Evolutionary conservation across 2,329 filamentous ascomycete species (phyloP).

Genomic region (Neonectria sp.): DNA sequence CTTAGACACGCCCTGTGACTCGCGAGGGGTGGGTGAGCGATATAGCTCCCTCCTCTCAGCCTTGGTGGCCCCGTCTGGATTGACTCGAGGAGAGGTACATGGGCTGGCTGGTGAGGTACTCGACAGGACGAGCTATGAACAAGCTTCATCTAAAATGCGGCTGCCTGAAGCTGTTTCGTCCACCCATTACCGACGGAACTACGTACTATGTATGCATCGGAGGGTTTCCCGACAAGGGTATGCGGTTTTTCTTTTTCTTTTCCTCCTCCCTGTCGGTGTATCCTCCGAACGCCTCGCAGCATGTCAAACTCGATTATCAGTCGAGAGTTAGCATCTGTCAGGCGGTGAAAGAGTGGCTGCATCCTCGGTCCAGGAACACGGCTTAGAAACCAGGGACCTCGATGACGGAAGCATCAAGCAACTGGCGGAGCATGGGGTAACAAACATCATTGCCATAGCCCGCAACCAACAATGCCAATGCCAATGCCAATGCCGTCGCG

Average conservation of each 20-base stretch:
- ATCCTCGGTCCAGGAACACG: neutral
- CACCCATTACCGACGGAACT: constrained; percentile 23
- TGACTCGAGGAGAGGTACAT: constrained; percentile 19
- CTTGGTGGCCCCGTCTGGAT: neutral
- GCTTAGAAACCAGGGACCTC: constrained; percentile 12
- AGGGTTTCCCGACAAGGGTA: constrained; percentile 18
- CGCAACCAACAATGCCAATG: constrained; percentile 21
- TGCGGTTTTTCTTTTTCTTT: neutral
- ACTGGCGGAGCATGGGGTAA: constrained; percentile 14
- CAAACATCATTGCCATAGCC: constrained; percentile 5
- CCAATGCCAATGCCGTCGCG: constrained; percentile 6
- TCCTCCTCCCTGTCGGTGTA: neutral
- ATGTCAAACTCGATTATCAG: constrained; percentile 17
- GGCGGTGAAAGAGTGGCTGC: constrained; percentile 25
- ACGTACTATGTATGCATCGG: constrained; percentile 13
- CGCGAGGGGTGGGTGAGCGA: constrained; percentile 1
- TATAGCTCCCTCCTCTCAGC: neutral
- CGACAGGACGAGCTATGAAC: constrained; percentile 5
- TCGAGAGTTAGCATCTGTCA: constrained; percentile 4
- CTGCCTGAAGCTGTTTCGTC: neutral
- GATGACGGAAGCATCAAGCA: neutral
- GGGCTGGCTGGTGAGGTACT: constrained; percentile 18
- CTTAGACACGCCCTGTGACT: constrained; percentile 6
- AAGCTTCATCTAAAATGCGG: constrained; percentile 4
- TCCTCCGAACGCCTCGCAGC: constrained; percentile 8